Conservation (phyloP, 2,329 filamentous ascomycete genomes). For the Coniochaeta sp. region DNA sequence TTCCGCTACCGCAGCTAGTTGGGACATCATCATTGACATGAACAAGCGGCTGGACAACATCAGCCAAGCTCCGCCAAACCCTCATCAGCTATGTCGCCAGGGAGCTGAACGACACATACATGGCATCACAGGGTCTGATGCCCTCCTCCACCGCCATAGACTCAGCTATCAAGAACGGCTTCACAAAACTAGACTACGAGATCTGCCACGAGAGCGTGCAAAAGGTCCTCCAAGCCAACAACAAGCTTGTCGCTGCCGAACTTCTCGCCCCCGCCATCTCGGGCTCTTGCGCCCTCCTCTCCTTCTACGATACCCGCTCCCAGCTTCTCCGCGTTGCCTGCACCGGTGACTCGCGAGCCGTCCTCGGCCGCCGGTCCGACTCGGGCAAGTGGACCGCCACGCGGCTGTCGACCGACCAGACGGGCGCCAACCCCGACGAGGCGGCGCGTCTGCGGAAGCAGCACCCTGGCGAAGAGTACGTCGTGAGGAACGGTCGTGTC, state of each 20-base stretch:
- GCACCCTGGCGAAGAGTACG: conserved; percentile 83
- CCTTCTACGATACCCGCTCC: conserved; percentile 86
- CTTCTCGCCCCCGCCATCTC: conserved; percentile 87
- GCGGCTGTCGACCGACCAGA: conserved; percentile 87
- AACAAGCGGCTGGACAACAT: conserved; percentile 88
- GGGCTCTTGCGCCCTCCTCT: conserved; percentile 92
- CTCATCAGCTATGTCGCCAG: conserved; percentile 89
- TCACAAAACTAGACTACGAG: conserved; percentile 82
- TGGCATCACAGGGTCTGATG: conserved; percentile 53
- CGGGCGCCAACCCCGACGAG: conserved; percentile 81
- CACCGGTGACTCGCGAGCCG: conserved; percentile 92
- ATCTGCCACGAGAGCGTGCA: conserved; percentile 91
- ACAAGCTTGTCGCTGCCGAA: conserved; percentile 86
- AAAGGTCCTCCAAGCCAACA: conserved; percentile 82
- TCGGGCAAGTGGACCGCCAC: conserved; percentile 92
- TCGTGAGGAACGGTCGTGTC: conserved; percentile 82
- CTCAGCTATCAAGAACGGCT: conserved; percentile 85
- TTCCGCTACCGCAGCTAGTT: too few species aligned
- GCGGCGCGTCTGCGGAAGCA: conserved; percentile 73
- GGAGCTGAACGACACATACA: conserved; percentile 89
- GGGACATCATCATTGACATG: not conserved
- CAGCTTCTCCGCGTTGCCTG: conserved; percentile 90
- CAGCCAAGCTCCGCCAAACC: conserved; percentile 86
- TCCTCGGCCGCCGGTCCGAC: conserved; percentile 70
- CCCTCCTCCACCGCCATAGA: conserved; percentile 80